Evolutionary conservation across 768 basidiomycete species (phyloP), one percentile per base, ranked within the genome.

Genomic region (Termitomyces bulborhizus): DNA sequence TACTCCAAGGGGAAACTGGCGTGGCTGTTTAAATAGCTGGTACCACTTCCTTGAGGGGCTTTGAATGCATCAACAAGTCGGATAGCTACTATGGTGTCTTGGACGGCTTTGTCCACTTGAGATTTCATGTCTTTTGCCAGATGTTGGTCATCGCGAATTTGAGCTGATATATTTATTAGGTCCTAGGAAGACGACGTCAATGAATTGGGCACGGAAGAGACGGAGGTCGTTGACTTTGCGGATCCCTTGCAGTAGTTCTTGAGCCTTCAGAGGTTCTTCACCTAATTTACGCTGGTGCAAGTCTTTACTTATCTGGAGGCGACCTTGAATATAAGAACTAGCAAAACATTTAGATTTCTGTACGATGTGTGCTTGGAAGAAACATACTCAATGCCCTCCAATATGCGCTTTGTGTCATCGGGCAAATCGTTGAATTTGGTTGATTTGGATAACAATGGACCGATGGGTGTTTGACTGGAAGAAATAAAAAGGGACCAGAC

Each of bases 341-440:
- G 41, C 46, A 60, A 46, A 21, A 59, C 6, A 51, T 8, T 45
- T 39, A 6, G 56, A 16, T 55, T 15, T 39, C 36, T 24, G 47
- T 3, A 18, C 48, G 27, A 37, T n/a, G 9, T 50, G 26, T 45
- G 37, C 36, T 48, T 42, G 32, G 16, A 46, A 39, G 36, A 6
- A 4, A 29, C 62, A 83, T 60, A 92, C 90, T 93, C 90, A 42
- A 93, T 79, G 39, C 68, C 66, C 63, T 91, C 90, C 16, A 93
- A 73, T 4, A 69, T 73, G 57, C 70, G 82, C 69, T 83, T 88
- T 21, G 84, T 57, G 2, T 82, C 76, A 49, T 92, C 89, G 1
- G 88, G 84, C 3, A 92, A 69, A 65, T 93, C 90, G 52, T 92
- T 93, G 68, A 90, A 93, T 64, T 90, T 92, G 0, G 88, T 89